Base-by-base conservation (phyloP, 2,329 filamentous ascomycete genomes). In the Botrytis galanthina region DNA sequence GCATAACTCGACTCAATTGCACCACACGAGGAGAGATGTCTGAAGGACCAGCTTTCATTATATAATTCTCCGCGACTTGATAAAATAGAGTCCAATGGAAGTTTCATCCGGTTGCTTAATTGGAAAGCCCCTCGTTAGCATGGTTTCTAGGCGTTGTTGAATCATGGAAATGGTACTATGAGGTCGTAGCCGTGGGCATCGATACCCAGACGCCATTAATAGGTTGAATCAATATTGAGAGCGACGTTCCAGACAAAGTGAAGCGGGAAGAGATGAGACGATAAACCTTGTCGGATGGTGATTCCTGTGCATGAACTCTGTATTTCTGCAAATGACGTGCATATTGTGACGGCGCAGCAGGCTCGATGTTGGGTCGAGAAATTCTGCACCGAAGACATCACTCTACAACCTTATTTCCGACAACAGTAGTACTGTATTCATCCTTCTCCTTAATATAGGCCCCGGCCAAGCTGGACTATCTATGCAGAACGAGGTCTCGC, bases 281-380 rank as follows among this genome's bases (percentile, higher is more conserved):
- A 7, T 32, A 2, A 48, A 37, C 70, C 61, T 16, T 60, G 51
- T 68, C 62, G 37, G 62, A 51, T 60, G 54, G 62, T 60, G 51
- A 68, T 57, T 72, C 46, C 48, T 46, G 20, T 68, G 70, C 70
- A 72, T 72, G 29, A 54, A 39, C 59, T 64, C 48, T 72, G 61
- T 42, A 48, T 72, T 68, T 60, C 70, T 72, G 70, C 26, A 72
- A 68, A 72, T 72, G 70, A 72, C 70, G 70, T 72, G 70, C 70
- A 72, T 72, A 68, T 60, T 72, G 70, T 68, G 39, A 68, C 39
- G 39, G 64, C 62, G 51, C 62, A 72, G 35, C 26, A 68, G 62
- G 46, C 32, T 57, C 70, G 6, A 72, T 68, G 51, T 44, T 66
- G 48, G 32, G 54, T 37, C 46, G 12, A 18, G 39, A 66, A 37